Percentiles rank a stretch among this genome's conserved stretches.
Evolutionary conservation across 2,329 filamentous ascomycete genomes (phyloP).

Genomic region (Pseudocercospora cruenta): DNA sequence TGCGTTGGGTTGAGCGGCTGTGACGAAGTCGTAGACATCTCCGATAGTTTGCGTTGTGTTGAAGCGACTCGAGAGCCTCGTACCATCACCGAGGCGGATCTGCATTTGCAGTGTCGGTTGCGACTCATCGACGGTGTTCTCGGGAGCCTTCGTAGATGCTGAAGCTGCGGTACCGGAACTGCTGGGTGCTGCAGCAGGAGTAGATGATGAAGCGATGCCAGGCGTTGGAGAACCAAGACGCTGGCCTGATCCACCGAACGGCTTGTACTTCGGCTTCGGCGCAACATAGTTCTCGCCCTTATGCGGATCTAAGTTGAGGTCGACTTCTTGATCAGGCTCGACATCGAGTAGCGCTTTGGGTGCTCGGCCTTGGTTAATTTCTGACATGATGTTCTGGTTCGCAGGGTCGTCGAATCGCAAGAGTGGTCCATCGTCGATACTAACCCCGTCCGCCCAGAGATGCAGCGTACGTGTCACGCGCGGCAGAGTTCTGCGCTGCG

Average conservation of each 20-base stretch:
- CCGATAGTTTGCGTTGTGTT: slow-evolving; percentile 78
- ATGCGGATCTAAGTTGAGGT: slow-evolving; percentile 75
- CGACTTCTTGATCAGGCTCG: slow-evolving; percentile 71
- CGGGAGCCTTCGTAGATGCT: slow-evolving; percentile 42
- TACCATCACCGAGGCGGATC: slow-evolving; percentile 78
- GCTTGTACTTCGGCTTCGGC: slow-evolving; percentile 75
- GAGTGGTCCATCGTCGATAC: slow-evolving; percentile 78
- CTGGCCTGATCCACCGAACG: slow-evolving; percentile 72
- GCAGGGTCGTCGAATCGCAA: slow-evolving; percentile 77
- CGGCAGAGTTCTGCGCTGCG: slow-evolving; percentile 43
- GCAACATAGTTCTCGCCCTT: slow-evolving; percentile 74
- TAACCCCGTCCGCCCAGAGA: slow-evolving; percentile 83
- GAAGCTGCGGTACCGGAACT: slow-evolving; percentile 41
- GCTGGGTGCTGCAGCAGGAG: slow-evolving; percentile 34
- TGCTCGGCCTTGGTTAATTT: slow-evolving; percentile 77
- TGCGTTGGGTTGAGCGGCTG: slow-evolving; percentile 60
- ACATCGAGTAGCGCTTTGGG: slow-evolving; percentile 80
- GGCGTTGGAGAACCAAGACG: slow-evolving; percentile 78
- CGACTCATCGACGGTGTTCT: slow-evolving; percentile 63
- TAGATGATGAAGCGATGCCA: slow-evolving; percentile 52
- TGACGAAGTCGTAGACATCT: slow-evolving; percentile 76
- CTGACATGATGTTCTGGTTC: slow-evolving; percentile 70
- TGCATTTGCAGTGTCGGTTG: slow-evolving; percentile 72
- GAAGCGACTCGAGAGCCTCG: slow-evolving; percentile 76
- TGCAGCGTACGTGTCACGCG: slow-evolving; percentile 72